phyloP scores from a whole-genome alignment of 257 asterid genomes.

The Paraleonurus japonicus region DNA sequence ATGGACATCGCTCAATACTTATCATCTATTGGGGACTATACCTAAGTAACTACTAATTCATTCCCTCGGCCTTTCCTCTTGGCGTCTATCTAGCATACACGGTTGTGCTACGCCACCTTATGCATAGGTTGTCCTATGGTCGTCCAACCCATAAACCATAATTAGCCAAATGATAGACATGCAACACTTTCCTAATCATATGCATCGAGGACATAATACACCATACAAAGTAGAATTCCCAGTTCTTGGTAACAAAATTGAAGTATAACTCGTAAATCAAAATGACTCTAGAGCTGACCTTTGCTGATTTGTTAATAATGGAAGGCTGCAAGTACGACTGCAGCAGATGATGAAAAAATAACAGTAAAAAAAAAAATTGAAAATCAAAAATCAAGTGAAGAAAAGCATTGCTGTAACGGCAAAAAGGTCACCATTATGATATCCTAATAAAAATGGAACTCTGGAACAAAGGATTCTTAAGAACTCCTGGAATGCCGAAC shows the following conservation, averaged over 20 bases:
- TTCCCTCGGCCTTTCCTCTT: neutral
- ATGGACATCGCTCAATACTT: neutral
- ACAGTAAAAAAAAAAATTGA: no score
- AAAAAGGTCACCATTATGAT: conserved; percentile 43
- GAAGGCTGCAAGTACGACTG: conserved; percentile 95
- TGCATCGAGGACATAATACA: neutral
- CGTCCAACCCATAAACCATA: neutral
- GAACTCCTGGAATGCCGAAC: conserved; percentile 29
- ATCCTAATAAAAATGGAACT: neutral
- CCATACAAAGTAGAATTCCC: neutral
- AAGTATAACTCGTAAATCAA: neutral
- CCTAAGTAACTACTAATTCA: neutral
- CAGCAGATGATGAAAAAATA: conserved; percentile 18
- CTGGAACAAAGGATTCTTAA: neutral
- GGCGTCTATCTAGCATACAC: neutral
- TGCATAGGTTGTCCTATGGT: neutral
- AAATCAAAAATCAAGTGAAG: neutral
- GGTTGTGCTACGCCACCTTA: neutral
- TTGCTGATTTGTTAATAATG: conserved; percentile 83
- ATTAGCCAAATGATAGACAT: neutral
- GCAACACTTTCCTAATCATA: neutral
- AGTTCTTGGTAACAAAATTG: neutral
- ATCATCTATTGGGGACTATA: neutral
- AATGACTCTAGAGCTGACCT: conserved; percentile 46
- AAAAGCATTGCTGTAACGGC: neutral